These are phyloP conservation scores for Colletotrichum costaricense DNA, from an alignment of 2,329 filamentous ascomycete species.

Conservation along the genomic window DNA sequence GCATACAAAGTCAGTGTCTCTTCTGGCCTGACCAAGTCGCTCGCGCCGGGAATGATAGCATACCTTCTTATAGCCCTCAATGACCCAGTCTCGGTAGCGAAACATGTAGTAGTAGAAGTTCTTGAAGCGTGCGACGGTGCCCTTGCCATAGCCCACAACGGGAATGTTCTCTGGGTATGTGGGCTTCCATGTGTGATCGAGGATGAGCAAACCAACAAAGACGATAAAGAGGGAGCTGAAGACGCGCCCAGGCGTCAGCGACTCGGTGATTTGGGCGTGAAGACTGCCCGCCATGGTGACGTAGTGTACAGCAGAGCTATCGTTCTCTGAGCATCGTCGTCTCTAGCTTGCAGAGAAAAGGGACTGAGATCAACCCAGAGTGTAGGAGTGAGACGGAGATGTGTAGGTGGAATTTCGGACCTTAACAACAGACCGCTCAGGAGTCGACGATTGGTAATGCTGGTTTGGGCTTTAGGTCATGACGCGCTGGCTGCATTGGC, in stretches of 20 bases:
- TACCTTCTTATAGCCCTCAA: conserved; percentile 56
- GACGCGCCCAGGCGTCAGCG: conserved; percentile 45
- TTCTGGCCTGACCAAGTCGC: neutral
- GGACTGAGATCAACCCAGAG: neutral
- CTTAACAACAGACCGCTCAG: neutral
- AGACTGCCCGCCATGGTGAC: conserved; percentile 34
- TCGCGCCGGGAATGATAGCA: neutral
- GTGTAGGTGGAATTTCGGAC: conserved; percentile 1
- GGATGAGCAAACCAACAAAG: conserved; percentile 50
- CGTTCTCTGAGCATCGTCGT: neutral
- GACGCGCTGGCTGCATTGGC: conserved; percentile 10
- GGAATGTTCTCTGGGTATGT: conserved; percentile 53
- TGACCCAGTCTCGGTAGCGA: conserved; percentile 52
- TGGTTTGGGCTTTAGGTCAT: conserved; percentile 16
- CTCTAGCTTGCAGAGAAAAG: neutral
- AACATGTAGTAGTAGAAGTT: conserved; percentile 54
- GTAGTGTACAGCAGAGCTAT: neutral
- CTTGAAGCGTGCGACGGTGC: conserved; percentile 49
- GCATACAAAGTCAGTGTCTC: neutral
- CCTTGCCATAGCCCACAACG: conserved; percentile 51
- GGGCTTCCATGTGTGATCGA: conserved; percentile 53
- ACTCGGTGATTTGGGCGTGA: conserved; percentile 42
- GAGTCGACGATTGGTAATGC: conserved; percentile 4
- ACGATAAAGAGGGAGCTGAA: conserved; percentile 44
- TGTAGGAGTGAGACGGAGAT: conserved; percentile 1